A percentile compares a stretch with the other conserved stretches of the same genome.
These are phyloP conservation scores for Curvularia hawaiiensis DNA, from an alignment of 2,329 filamentous ascomycete species.

Conservation along the genomic window DNA sequence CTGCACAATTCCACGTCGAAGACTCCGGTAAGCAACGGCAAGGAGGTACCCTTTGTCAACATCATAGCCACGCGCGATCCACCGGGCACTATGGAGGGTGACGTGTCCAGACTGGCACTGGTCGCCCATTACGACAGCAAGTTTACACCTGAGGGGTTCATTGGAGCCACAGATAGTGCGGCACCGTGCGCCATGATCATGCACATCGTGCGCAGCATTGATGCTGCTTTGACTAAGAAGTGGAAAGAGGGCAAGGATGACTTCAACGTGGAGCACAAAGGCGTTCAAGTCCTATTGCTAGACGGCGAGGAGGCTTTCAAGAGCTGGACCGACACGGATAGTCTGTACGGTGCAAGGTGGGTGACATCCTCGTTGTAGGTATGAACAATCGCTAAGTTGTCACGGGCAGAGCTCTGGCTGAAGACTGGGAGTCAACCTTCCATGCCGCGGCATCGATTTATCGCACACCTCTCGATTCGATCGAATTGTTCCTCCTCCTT, in stretches of 20 bases:
- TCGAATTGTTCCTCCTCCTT: constrained; percentile 86
- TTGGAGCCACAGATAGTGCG: constrained; percentile 92
- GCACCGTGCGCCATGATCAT: constrained; percentile 94
- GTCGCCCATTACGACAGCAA: constrained; percentile 96
- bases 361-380: constrained; percentile 14
- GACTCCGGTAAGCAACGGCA: constrained; percentile 76
- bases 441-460: constrained; percentile 76
- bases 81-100: constrained; percentile 73
- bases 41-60: constrained; percentile 82
- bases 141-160: constrained; percentile 79
- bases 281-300: constrained; percentile 86
- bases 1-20: constrained; percentile 88
- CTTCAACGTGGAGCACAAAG: constrained; percentile 69
- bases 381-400: not conserved
- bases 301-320: constrained; percentile 95
- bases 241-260: constrained; percentile 69
- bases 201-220: constrained; percentile 81
- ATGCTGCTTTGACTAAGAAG: constrained; percentile 80
- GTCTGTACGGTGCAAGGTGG: constrained; percentile 85
- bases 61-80: constrained; percentile 90
- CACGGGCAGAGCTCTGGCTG: constrained; percentile 69
- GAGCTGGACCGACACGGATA: constrained; percentile 79
- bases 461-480: constrained; percentile 75
- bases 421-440: constrained; percentile 75
- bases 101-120: constrained; percentile 81